Evolutionary conservation across 495 filamentous ascomycete species (phyloP).

Genomic region (Haplographium delicatum): DNA sequence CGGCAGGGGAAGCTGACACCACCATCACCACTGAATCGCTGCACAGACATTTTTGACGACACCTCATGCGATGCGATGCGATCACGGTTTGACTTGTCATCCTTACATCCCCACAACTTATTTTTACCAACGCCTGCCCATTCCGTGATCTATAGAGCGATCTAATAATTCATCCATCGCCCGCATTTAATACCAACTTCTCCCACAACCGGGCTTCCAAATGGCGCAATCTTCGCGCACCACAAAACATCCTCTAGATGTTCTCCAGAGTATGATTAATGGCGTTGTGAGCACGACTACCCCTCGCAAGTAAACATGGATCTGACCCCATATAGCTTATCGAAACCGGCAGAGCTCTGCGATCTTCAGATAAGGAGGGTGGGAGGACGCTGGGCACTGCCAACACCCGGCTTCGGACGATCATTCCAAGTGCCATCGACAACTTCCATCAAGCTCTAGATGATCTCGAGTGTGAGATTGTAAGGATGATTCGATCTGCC

Average conservation of each 20-base stretch:
- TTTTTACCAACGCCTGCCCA: too few species aligned
- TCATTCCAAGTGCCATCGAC: conserved; percentile 33
- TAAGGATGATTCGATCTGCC: conserved; percentile 26
- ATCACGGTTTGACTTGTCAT: too few species aligned
- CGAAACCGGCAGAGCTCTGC: conserved; percentile 45
- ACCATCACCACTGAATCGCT: too few species aligned
- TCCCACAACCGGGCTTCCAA: background rate
- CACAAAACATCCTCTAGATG: conserved; percentile 32
- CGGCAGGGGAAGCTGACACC: too few species aligned
- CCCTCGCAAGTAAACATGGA: background rate
- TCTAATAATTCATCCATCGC: too few species aligned
- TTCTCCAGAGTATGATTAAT: conserved; percentile 40
- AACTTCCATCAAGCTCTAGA: conserved; percentile 46
- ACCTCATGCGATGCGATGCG: too few species aligned
- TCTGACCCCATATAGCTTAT: conserved; percentile 34
- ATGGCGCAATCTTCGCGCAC: conserved; percentile 32
- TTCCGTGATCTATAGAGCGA: too few species aligned
- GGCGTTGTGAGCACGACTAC: conserved; percentile 35
- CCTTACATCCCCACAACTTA: too few species aligned
- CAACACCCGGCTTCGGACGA: conserved; percentile 28
- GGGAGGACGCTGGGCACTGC: conserved; percentile 26
- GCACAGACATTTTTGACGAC: too few species aligned
- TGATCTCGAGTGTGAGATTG: conserved; percentile 47
- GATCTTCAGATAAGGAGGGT: conserved; percentile 34
- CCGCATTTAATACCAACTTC: too few species aligned